Evolutionary conservation across 257 asterid genomes (phyloP).

Genomic region (Avicennia marina): DNA sequence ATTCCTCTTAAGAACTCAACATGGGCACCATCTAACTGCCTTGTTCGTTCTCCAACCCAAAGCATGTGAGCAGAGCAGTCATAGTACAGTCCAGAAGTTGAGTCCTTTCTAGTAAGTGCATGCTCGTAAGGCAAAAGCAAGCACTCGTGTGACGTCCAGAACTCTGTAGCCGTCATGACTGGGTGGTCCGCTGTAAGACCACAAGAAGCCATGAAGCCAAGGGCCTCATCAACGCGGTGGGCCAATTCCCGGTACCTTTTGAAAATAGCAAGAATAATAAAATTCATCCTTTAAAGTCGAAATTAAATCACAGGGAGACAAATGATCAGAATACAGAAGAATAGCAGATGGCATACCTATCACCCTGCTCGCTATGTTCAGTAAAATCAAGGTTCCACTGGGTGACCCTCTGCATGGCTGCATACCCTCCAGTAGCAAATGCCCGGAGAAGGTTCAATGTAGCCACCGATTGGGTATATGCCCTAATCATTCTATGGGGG

Average conservation of each 20-base stretch:
- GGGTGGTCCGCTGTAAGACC: conserved; percentile 65
- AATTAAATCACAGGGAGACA: neutral
- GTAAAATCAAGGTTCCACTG: conserved; percentile 86
- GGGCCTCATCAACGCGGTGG: conserved; percentile 72
- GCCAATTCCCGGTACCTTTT: conserved; percentile 68
- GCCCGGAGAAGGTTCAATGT: conserved; percentile 75
- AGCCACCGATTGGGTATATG: conserved; percentile 70
- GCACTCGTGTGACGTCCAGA: conserved; percentile 79
- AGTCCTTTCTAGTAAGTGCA: conserved; percentile 73
- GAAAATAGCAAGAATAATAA: conserved; percentile 17
- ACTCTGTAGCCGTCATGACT: conserved; percentile 66
- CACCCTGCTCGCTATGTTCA: conserved; percentile 72
- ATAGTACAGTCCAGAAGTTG: conserved; percentile 66
- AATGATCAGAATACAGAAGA: neutral
- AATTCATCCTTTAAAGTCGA: neutral
- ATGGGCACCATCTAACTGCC: conserved; percentile 74
- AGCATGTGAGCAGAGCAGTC: conserved; percentile 84
- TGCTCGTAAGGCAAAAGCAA: conserved; percentile 67
- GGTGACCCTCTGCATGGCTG: conserved; percentile 72
- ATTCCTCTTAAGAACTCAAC: conserved; percentile 71
- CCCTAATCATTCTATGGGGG: conserved; percentile 65
- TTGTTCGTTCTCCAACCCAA: conserved; percentile 82
- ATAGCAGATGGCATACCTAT: conserved; percentile 35
- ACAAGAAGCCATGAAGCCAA: conserved; percentile 72
- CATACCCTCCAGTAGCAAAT: conserved; percentile 79